Evolutionary conservation across 768 basidiomycete genomes (phyloP).

Genomic region (Tubosaeta sp.): DNA sequence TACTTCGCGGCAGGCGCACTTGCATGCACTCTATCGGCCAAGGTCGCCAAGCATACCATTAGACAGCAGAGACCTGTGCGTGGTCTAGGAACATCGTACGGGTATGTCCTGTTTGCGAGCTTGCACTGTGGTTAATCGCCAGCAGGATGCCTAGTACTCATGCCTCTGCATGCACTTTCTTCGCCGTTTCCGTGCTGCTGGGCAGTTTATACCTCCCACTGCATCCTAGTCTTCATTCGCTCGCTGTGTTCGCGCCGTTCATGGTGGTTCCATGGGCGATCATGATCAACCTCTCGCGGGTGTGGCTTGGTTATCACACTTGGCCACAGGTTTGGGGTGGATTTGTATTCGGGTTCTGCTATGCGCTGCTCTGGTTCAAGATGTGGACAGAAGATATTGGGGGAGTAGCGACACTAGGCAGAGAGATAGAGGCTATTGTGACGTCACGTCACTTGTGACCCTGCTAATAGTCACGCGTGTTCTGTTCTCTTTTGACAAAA

Average conservation of each 20-base stretch:
- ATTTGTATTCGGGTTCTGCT: conserved; percentile 47
- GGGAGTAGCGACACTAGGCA: conserved; percentile 19
- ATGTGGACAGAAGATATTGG: conserved; percentile 43
- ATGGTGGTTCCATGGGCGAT: conserved; percentile 53
- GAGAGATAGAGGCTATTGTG: conserved; percentile 21
- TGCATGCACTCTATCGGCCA: conserved; percentile 53
- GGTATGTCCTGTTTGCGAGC: conserved; percentile 42
- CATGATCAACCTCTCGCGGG: conserved; percentile 56
- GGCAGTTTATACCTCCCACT: conserved; percentile 56
- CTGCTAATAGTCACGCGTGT: conserved; percentile 17
- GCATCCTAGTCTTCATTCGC: conserved; percentile 48
- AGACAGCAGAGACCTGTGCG: conserved; percentile 60
- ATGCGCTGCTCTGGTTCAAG: conserved; percentile 53
- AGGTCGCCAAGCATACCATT: conserved; percentile 55
- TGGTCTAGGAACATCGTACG: conserved; percentile 54
- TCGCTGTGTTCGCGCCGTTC: conserved; percentile 34
- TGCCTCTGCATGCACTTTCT: conserved; percentile 64
- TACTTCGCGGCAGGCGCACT: conserved; percentile 61
- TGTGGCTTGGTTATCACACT: conserved; percentile 78
- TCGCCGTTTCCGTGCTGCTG: conserved; percentile 55
- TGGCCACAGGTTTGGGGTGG: conserved; percentile 65
- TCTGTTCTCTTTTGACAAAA: conserved; percentile 17
- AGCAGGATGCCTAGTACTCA: conserved; percentile 83
- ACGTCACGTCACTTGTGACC: conserved; percentile 27
- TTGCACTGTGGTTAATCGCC: background rate